Evolutionary conservation across 768 basidiomycete genomes (phyloP).

Genomic region (Termitomyces sp.): DNA sequence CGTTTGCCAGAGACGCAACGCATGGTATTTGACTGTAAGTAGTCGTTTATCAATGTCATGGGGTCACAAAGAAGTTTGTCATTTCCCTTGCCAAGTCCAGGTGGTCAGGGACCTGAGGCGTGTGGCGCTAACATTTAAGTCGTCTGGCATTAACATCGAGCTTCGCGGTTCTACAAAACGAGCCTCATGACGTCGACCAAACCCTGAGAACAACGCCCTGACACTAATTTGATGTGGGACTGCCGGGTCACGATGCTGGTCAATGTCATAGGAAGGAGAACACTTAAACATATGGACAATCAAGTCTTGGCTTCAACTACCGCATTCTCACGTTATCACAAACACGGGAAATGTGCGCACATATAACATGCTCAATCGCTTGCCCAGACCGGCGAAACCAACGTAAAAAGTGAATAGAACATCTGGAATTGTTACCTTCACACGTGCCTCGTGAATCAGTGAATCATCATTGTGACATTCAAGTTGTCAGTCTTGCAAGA

Average conservation of each 20-base stretch:
- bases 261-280: not conserved
- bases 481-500: not conserved
- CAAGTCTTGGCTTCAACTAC: not conserved
- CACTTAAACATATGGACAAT: not conserved
- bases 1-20: not conserved
- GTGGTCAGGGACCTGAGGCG: not conserved
- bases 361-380: not conserved
- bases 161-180: not conserved
- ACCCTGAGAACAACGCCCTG: not conserved
- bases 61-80: not conserved
- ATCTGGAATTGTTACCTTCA: not conserved
- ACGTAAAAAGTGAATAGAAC: not conserved
- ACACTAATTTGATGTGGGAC: not conserved
- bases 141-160: not conserved
- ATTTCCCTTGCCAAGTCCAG: not conserved
- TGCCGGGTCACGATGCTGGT: not conserved
- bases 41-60: not conserved
- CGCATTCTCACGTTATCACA: not conserved
- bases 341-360: not conserved
- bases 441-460: not conserved
- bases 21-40: not conserved
- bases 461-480: not conserved
- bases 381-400: constrained; percentile 2
- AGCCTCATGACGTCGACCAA: not conserved
- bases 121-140: not conserved